Percentiles rank a stretch among this genome's conserved stretches.
Conservation (phyloP, 331 rosid genomes). For the Acacia concinna region DNA sequence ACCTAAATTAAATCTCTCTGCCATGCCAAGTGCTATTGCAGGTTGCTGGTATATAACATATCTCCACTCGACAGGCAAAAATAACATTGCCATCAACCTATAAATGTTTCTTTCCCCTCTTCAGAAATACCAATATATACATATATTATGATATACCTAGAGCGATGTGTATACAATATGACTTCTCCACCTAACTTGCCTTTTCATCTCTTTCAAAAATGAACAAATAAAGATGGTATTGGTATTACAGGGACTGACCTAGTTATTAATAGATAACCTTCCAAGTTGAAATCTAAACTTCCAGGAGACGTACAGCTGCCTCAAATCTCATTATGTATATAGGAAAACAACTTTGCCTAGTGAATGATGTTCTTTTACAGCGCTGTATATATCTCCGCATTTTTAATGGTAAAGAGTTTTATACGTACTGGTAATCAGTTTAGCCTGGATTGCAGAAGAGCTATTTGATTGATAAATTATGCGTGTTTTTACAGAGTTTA, state of each 20-base stretch:
- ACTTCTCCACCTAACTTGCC: not conserved
- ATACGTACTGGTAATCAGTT: not conserved
- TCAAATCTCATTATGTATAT: not conserved
- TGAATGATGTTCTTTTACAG: not conserved
- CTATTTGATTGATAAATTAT: not conserved
- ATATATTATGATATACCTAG: not conserved
- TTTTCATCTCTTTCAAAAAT: not conserved
- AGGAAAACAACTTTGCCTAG: not conserved
- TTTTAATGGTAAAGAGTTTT: not conserved
- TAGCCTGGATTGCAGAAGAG: not conserved
- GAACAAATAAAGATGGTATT: not conserved
- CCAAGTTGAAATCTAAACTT: not conserved
- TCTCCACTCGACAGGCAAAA: not conserved
- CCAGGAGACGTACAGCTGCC: not conserved
- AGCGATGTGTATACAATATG: not conserved
- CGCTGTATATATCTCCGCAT: not conserved
- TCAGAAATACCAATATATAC: not conserved
- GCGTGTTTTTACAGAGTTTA: not conserved
- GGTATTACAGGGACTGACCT: not conserved
- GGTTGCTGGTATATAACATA: not conserved
- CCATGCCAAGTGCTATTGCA: not conserved
- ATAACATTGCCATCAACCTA: not conserved
- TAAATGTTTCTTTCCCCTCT: not conserved
- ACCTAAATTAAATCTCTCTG: not conserved
- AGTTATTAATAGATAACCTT: not conserved